Conservation (phyloP, 768 basidiomycete genomes). For the Suillus weaverae region DNA sequence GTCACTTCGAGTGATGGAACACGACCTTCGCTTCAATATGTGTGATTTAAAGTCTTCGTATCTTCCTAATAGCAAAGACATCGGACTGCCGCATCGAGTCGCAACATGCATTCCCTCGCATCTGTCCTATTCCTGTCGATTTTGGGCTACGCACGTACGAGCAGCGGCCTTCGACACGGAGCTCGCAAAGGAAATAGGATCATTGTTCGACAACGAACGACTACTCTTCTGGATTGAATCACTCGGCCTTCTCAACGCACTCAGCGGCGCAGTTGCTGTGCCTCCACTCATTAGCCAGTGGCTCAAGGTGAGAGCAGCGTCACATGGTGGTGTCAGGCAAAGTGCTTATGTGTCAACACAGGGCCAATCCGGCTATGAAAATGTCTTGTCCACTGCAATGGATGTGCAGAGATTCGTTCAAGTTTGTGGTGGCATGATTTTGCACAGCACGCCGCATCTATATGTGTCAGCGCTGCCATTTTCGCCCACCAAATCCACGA, state of each 20-base stretch:
- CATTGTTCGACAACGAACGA: constrained; percentile 7
- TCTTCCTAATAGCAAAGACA: constrained; percentile 27
- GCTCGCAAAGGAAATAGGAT: neutral
- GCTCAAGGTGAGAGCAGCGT: neutral
- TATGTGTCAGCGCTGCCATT: constrained; percentile 28
- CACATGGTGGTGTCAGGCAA: neutral
- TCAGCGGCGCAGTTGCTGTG: neutral
- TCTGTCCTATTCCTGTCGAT: constrained; percentile 15
- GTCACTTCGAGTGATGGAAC: constrained; percentile 29
- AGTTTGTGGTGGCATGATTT: constrained; percentile 13
- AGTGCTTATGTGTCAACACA: neutral
- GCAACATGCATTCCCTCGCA: constrained; percentile 1
- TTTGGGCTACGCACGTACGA: constrained; percentile 13
- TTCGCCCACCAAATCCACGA: constrained; percentile 27
- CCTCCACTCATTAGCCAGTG: neutral
- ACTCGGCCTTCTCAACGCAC: constrained; percentile 1
- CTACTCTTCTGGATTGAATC: constrained; percentile 12
- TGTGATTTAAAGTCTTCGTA: constrained; percentile 33
- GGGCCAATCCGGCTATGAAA: neutral
- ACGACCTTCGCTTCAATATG: constrained; percentile 36
- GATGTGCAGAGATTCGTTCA: constrained; percentile 16
- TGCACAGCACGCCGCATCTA: constrained; percentile 23
- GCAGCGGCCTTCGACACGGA: neutral
- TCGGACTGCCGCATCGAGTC: neutral
- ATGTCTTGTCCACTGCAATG: neutral